Base-by-base conservation (phyloP, 768 basidiomycete species). In the Cystobasidiopsis lactophilus region DNA sequence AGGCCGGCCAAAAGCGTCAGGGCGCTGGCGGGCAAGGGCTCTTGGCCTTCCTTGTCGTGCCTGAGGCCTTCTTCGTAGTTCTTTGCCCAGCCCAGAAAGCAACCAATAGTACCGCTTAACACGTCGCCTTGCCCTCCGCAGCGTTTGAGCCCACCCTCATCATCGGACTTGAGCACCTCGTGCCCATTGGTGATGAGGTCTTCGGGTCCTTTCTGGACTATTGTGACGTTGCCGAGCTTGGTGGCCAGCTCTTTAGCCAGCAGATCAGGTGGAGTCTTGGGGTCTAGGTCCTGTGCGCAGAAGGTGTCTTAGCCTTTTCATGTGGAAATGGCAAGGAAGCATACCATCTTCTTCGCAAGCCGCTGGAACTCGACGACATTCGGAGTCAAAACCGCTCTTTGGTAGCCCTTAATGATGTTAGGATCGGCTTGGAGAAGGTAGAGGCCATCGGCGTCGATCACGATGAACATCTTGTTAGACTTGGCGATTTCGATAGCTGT, bases 301-400 rank as follows among this genome's bases (percentile, higher is more conserved):
- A 39, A 40, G 50, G 13, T 39, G 26, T 10, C 23, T 39, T 16
- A 52, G 35, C 19, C 10, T 2, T 2, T n/a, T 13, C 24, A 40
- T 21, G n/a, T 13, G 47, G 23, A 9, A 40, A 21, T 38, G 26
- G 11, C 24, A n/a, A 50, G 19, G 21, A 23, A 18, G 67, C 75
- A 52, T 48, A 76, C 85, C 33, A 80, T 70, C 57, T 74, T 73
- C 52, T 89, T 80, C 55, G 78, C 78, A 33, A 96, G 66, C 11
- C 88, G 72, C 63, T 78, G 76, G 67, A 96, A 96, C 64, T 96
- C 93, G 56, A 82, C 81, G 13, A 91, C 75, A 60, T 96, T 96
- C 0, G 93, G 93, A 0, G 93, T 96, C 49, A 98, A 67, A 18
- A 98, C 79, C 0, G 82, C 81, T 19, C 82, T 75, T 19, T 79